A percentile compares a stretch with the other conserved stretches of the same genome.
phyloP scores from a whole-genome alignment of 1,284 basidiomycete genomes.

The Golubevia pallescens region DNA sequence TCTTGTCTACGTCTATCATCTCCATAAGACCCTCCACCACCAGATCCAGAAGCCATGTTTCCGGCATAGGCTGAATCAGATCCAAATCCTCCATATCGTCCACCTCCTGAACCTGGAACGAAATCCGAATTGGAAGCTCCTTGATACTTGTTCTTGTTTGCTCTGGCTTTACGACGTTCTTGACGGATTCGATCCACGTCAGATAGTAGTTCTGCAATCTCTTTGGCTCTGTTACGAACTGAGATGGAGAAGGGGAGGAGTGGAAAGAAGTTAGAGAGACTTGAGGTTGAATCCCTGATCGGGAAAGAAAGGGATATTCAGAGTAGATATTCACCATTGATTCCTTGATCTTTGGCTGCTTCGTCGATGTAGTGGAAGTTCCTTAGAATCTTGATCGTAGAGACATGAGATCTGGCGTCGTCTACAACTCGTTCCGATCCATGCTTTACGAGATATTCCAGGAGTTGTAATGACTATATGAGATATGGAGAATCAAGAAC shows the following conservation, averaged over 20 bases:
- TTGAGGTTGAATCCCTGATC: too few relatives aligned
- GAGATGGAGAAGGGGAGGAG: neutral
- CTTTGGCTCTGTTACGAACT: slow-evolving; percentile 60
- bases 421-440: slow-evolving; percentile 62
- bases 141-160: slow-evolving; percentile 56
- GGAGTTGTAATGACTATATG: too few relatives aligned
- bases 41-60: slow-evolving; percentile 19
- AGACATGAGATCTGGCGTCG: slow-evolving; percentile 55
- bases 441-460: slow-evolving; percentile 61
- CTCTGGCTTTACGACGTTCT: slow-evolving; percentile 55
- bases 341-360: slow-evolving; percentile 59
- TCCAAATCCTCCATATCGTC: slow-evolving; percentile 59
- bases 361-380: slow-evolving; percentile 64
- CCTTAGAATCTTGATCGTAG: slow-evolving; percentile 61
- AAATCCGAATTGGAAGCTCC: slow-evolving; percentile 56
- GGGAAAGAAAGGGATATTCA: too few relatives aligned
- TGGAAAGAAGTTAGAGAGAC: neutral
- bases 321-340: slow-evolving; percentile 30
- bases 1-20: slow-evolving; percentile 19
- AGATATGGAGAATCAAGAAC: slow-evolving; percentile 24
- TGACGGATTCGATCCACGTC: slow-evolving; percentile 59
- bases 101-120: slow-evolving; percentile 53
- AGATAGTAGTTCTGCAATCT: slow-evolving; percentile 48
- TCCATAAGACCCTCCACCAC: slow-evolving; percentile 11
- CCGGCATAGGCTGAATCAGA: slow-evolving; percentile 45